Base-by-base conservation (phyloP, 2,329 filamentous ascomycete species). In the Ascochyta viciae-villosae region DNA sequence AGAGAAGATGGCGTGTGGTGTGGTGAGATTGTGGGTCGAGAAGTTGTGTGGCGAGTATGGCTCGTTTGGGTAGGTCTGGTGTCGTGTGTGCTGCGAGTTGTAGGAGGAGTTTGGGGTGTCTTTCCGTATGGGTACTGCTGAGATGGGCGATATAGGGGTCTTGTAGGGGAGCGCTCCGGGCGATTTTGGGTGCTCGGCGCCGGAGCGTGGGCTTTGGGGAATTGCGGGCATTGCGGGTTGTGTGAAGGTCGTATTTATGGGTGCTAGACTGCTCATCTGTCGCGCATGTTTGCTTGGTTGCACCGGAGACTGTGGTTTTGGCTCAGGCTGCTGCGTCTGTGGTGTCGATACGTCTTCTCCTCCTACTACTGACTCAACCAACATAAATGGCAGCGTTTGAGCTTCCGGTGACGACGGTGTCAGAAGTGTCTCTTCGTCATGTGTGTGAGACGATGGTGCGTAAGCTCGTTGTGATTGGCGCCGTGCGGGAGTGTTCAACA, bases 41-140 rank as follows among this genome's bases (percentile, higher is more conserved):
- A 74, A 67, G 44, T 66, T 65, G 45, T 75, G 72, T 1, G 74
- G 73, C 6, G 74, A 73, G 52, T 73, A 74, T 16, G 72, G 70
- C 35, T 68, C 66, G 39, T 65, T 56, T 2, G 64, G 49, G 19
- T 64, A 63, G 6, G 62, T 31, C 38, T 61, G 16, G 55, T 51
- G 43, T 3, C 47, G 42, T 2, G 48, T 43, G 31, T 42, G 42
- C 4, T 42, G 42, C 4, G 41, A 31, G 48, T 37, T 51, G 53
- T 56, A 56, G 29, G 53, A 56, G 5, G 46, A 43, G 43, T 56
- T 51, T 16, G 63, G 43, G 38, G 55, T 46, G 22, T 66, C 62
- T 41, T 64, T 67, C 26, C 67, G 66, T 29, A 67, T 66, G 6
- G 67, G 62, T 9, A 35, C 54, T 1, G 70, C 51, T 1, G 68